Conservation (phyloP, 257 asterid genomes). For the Oldenlandia corymbosa region DNA sequence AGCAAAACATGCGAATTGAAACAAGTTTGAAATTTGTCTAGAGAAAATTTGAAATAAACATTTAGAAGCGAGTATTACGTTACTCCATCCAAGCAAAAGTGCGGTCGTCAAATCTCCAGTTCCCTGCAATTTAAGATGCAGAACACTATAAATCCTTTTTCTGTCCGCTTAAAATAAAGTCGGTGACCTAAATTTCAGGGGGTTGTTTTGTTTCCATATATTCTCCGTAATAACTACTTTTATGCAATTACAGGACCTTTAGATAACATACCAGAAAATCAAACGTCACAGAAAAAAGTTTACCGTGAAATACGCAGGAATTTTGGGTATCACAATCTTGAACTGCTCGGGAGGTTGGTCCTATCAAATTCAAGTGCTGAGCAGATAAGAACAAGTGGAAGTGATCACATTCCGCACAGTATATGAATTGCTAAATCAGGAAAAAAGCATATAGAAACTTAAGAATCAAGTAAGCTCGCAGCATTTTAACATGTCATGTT, state of each 20-base stretch:
- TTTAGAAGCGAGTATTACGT: conserved; percentile 45
- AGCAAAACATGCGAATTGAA: conserved; percentile 14
- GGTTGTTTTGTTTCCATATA: neutral
- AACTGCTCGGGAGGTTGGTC: conserved; percentile 80
- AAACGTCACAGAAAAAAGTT: conserved; percentile 2
- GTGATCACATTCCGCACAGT: conserved; percentile 5
- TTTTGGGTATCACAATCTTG: conserved; percentile 77
- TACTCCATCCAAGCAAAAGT: conserved; percentile 95
- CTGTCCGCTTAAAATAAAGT: too few relatives aligned
- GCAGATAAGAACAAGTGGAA: conserved; percentile 17
- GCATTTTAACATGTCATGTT: neutral
- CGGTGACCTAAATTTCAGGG: too few relatives aligned
- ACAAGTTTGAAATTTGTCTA: conserved; percentile 18
- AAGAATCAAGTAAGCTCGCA: neutral
- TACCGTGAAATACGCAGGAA: conserved; percentile 99
- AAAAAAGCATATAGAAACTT: neutral
- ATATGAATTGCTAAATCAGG: conserved; percentile 1
- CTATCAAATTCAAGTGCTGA: conserved; percentile 37
- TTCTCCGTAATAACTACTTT: neutral
- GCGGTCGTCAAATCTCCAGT: conserved; percentile 93
- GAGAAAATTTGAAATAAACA: conserved; percentile 8
- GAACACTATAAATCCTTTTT: neutral
- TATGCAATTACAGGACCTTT: neutral
- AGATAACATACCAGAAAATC: neutral
- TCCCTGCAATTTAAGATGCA: conserved; percentile 57